phyloP scores from a whole-genome alignment of 257 asterid species.

The Verbena officinalis region DNA sequence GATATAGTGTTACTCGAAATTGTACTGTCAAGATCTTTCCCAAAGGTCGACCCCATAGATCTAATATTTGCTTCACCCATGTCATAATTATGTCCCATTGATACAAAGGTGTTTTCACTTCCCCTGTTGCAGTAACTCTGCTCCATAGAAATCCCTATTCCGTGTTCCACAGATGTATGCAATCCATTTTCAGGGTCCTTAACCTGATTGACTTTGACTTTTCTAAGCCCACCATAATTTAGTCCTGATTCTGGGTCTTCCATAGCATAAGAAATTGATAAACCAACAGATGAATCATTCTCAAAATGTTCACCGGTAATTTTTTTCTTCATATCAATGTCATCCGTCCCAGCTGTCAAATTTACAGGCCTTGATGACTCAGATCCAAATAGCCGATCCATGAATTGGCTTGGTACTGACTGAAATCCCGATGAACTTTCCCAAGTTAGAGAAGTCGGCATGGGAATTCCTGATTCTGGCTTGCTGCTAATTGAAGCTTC shows the following conservation, averaged over 20 bases:
- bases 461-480: constrained; percentile 46
- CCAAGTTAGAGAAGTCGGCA: constrained; percentile 60
- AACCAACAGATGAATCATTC: constrained; percentile 63
- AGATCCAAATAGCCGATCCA: constrained; percentile 69
- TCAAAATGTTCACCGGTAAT: constrained; percentile 46
- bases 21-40: constrained; percentile 49
- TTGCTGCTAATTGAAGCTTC: constrained; percentile 53
- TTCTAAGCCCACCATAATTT: constrained; percentile 61
- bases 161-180: constrained; percentile 46
- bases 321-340: constrained; percentile 39
- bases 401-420: constrained; percentile 56
- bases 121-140: constrained; percentile 54
- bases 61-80: constrained; percentile 51
- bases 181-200: constrained; percentile 59
- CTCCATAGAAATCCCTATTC: constrained; percentile 47
- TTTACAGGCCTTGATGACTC: constrained; percentile 43
- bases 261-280: constrained; percentile 67
- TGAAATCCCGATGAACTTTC: constrained; percentile 64
- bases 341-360: constrained; percentile 45
- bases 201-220: constrained; percentile 73
- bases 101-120: constrained; percentile 46
- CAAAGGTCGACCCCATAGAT: constrained; percentile 43
- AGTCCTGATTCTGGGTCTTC: constrained; percentile 60
- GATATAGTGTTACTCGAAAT: constrained; percentile 44
- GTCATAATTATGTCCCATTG: constrained; percentile 60